Evolutionary conservation across 1,284 basidiomycete species (phyloP), one percentile per base, ranked within the genome.

Genomic region (Schizophyllum commune): DNA sequence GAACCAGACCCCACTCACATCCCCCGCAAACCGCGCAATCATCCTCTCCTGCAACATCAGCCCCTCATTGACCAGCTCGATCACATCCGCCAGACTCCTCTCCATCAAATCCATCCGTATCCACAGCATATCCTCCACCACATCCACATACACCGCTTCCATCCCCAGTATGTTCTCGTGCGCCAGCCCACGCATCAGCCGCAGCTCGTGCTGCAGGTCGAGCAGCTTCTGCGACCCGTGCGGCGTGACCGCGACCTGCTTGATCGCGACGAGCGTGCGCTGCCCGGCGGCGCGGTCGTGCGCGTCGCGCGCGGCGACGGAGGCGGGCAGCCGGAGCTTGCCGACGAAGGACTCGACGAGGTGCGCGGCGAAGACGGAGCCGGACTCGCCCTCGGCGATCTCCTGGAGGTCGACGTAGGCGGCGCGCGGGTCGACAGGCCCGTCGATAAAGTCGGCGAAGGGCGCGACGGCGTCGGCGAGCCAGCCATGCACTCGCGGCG

Each of bases 21-120:
- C 91, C 64, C 79, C 80, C 4, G 88, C 79, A 70, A 91, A 88
- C 68, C 86, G 76, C 19, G 85, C 87, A 58, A 91, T 80, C 56
- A 83, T 78, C 63, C 80, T 73, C 72, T 92, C 91, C 60, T 82
- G 78, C 58, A 91, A 64, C 65, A 81, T 75, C 47, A 89, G 71
- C 0, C 86, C 87, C 60, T 83, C 78, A 22, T 75, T 80, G 3
- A 83, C 80, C 32, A 90, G 70, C 32, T 76, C 81, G 22, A 92
- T 78, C 39, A 92, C 79, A 70, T 92, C 91, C 65, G 90, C 89
- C 63, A 92, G 73, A 68, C 89, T 91, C 63, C 89, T 78, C 68
- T 91, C 89, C 90, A 91, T 91, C 32, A 92, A 79, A 69, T 91
- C 89, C 91, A 92, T 92, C 62, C 86, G 77, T 58, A 92, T 85